Evolutionary conservation across 768 basidiomycete species (phyloP).

Genomic region (Brasilioporus rufonigricans): DNA sequence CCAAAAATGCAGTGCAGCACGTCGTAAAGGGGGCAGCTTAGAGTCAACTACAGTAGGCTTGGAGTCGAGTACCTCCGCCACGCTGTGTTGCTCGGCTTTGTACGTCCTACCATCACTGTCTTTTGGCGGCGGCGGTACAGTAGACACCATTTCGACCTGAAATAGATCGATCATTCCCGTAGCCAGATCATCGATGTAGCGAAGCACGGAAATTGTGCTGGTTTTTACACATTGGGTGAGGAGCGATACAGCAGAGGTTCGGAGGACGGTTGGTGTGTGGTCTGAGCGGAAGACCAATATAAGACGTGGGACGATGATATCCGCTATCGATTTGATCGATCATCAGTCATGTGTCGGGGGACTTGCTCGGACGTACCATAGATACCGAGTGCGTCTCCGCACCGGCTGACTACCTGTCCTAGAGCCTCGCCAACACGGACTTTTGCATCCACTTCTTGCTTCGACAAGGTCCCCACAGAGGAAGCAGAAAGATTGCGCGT

Average conservation of each 20-base stretch:
- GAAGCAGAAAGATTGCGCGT: conserved; percentile 48
- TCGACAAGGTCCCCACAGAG: conserved; percentile 37
- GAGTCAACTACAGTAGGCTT: conserved; percentile 56
- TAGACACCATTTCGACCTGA: conserved; percentile 52
- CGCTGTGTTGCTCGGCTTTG: conserved; percentile 7
- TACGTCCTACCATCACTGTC: conserved; percentile 13
- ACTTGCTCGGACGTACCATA: conserved; percentile 53
- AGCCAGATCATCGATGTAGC: conserved; percentile 60
- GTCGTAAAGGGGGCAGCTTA: conserved; percentile 77
- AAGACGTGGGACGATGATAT: conserved; percentile 72
- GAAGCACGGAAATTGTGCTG: conserved; percentile 56
- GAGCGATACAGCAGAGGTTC: conserved; percentile 66
- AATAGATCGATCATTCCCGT: conserved; percentile 76
- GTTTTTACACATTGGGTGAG: conserved; percentile 73
- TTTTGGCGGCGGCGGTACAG: conserved; percentile 11
- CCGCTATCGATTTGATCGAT: conserved; percentile 42
- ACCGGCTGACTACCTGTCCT: conserved; percentile 68
- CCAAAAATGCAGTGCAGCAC: conserved; percentile 85
- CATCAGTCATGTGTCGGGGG: background rate
- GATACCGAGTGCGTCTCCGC: conserved; percentile 62
- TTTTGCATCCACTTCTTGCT: conserved; percentile 68
- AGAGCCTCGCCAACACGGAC: conserved; percentile 86
- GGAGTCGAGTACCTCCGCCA: conserved; percentile 40
- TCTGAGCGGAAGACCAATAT: conserved; percentile 56
- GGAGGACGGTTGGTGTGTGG: conserved; percentile 68